Conservation (phyloP, 441 rosid species). For the Euphorbia schlechtendalii region DNA sequence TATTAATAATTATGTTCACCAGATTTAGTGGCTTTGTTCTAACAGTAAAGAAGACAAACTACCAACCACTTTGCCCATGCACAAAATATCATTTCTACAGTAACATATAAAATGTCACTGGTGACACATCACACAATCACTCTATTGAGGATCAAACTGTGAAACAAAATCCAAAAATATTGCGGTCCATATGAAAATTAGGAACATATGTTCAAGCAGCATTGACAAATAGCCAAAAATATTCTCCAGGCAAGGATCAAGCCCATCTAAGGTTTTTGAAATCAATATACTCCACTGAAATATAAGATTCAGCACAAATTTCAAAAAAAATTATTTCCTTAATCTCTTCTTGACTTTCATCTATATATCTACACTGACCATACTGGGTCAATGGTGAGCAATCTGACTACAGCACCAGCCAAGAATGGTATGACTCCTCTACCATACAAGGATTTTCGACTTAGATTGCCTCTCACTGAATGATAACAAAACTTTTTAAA, state of each 20-base stretch:
- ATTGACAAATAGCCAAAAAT: background rate
- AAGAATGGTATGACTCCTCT: background rate
- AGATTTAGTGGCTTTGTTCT: background rate
- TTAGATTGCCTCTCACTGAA: conserved; percentile 9
- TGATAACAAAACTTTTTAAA: background rate
- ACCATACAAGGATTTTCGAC: conserved; percentile 3
- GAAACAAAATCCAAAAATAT: background rate
- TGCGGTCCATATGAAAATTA: background rate
- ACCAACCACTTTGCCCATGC: background rate
- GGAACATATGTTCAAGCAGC: background rate
- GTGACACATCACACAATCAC: background rate
- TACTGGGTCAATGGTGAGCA: background rate
- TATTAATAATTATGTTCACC: background rate
- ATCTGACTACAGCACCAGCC: background rate
- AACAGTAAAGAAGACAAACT: background rate
- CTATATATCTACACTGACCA: background rate
- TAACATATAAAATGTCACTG: background rate
- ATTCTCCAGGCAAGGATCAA: background rate
- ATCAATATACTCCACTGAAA: background rate
- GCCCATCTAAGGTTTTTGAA: background rate
- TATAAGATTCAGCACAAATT: background rate
- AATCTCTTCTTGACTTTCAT: background rate
- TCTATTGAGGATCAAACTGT: background rate
- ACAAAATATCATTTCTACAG: conserved; percentile 3
- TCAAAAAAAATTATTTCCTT: background rate